Base-by-base conservation (phyloP, 1,139 yeast species). In the Nakaseomyces bracarensis region DNA sequence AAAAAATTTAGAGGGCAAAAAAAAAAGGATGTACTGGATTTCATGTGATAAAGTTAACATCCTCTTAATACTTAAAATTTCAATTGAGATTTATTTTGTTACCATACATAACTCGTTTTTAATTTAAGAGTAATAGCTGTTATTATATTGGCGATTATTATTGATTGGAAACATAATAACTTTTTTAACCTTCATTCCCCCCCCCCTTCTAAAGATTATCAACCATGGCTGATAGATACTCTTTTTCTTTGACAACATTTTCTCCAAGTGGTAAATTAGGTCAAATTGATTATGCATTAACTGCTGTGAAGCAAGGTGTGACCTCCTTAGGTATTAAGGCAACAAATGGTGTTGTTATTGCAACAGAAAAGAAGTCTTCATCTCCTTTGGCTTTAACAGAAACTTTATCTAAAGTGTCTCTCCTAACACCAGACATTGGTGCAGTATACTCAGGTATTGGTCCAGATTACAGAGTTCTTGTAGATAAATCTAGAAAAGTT, bases 401-500 rank as follows among this genome's bases (percentile, higher is more conserved):
- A 43, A 75, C 87, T 43, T 72, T 83, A 48, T 74, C 81, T 43
- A 93, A 93, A 61, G 81, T 93, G 33, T 82, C 86, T 43, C 69
- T 77, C 46, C 77, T 93, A 55, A 87, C 98, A 2, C 98, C 98
- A 31, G 87, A 91, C 60, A 85, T 91, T 51, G 98, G 97, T 46
- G 86, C 91, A 76, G 87, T 95, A 4, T 93, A 93, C 67, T 77
- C 96, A 14, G 99, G 99, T 22, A 89, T 93, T 97, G 98, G 98
- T 11, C 98, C 99, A 16, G 99, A 93, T 65, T 93, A 84, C 70
- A 74, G 99, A 52, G 95, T 93, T 16, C 74, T 93, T 41, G 87
- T 89, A 36, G 97, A 91, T 64, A 82, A 82, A 63, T 91, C 97
- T 11, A 77, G 99, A 56, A 89, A 86, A 64, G 79, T 83, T 49